A percentile compares a stretch with the other conserved stretches of the same genome.
Evolutionary conservation across 768 basidiomycete species (phyloP).

Genomic region (Lyophyllum shimeji): DNA sequence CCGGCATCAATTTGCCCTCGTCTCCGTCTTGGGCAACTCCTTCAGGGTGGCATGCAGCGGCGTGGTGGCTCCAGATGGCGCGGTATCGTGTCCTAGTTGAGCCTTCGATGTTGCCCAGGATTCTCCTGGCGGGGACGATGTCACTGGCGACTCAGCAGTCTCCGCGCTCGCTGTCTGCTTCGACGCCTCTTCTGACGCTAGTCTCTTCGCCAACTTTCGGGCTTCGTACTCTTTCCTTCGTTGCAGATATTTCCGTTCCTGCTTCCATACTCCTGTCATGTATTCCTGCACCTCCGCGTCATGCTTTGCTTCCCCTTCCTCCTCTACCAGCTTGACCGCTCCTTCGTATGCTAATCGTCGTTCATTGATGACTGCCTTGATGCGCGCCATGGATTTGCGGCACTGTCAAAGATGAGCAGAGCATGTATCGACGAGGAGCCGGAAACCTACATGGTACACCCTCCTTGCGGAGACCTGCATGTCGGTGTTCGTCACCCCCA

Average conservation of each 20-base stretch:
- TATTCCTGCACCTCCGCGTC: conserved; percentile 27
- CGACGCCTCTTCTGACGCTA: conserved; percentile 12
- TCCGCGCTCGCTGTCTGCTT: neutral
- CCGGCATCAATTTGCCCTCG: neutral
- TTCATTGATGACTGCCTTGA: conserved; percentile 91
- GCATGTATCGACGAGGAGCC: neutral
- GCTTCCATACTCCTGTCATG: conserved; percentile 21
- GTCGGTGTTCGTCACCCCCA: conserved; percentile 40
- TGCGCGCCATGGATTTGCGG: conserved; percentile 94
- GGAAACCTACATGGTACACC: conserved; percentile 44
- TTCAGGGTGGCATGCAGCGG: neutral
- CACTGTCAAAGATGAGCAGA: conserved; percentile 45
- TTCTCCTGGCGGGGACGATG: neutral
- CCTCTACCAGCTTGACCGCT: conserved; percentile 47
- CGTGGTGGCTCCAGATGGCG: neutral
- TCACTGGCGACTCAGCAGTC: neutral
- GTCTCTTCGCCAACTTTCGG: conserved; percentile 11
- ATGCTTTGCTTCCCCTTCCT: conserved; percentile 29
- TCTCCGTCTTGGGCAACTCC: neutral
- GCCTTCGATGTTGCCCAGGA: neutral
- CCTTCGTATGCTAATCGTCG: conserved; percentile 82
- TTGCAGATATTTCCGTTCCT: conserved; percentile 18
- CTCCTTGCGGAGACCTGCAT: conserved; percentile 32
- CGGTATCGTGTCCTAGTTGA: neutral
- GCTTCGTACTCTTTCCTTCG: conserved; percentile 15